Evolutionary conservation across 2,329 filamentous ascomycete species (phyloP), one percentile per base, ranked within the genome.

Genomic region (Arthrobotrys sphaeroides): DNA sequence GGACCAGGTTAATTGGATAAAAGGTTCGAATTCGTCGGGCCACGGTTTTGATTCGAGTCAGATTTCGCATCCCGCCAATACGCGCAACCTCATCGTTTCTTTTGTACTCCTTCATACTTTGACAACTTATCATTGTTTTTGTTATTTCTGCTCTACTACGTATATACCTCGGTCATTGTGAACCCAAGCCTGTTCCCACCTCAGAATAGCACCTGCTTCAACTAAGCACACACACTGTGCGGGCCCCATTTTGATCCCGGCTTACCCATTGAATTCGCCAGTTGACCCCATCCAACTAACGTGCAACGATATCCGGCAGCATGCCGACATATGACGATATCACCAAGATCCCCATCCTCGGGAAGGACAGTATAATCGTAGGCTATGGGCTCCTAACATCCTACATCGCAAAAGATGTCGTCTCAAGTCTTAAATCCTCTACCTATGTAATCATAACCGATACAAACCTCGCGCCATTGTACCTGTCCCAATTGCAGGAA

Each of bases 391-490:
- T 99, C 67, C 97, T 94, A 92, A 88, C 90, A 77, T 87, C 87
- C 81, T 95, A 91, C 82, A 90, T 98, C 77, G 89, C 90, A 62
- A 84, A 89, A 79, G 94, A 99, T 83, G 87, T 99, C 68, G 85
- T 98, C 77, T 84, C 87, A 66, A 91, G 90, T 81, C 86, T 95
- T 75, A 83, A 87, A 59, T 95, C 94, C 18, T 96, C 93, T 16
- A 98, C 94, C 76, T 99, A 98, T 82, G 91, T 98, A 72, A 90
- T 99, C 77, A 92, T 99, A 80, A 98, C 95, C 83, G 95, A 99
- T 84, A 96, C 94, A 49, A 98, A 98, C 82, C 88, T 99, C 77
- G 88, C 88, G 77, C 87, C 90, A 20, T 87, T 90, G 79, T 98
- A 98, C 83, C 90, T 93, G 0, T 89, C 92, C n/a, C 82, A 85